Evolutionary conservation across 1,284 basidiomycete species (phyloP).

Genomic region (Lentinula novae-zelandiae): DNA sequence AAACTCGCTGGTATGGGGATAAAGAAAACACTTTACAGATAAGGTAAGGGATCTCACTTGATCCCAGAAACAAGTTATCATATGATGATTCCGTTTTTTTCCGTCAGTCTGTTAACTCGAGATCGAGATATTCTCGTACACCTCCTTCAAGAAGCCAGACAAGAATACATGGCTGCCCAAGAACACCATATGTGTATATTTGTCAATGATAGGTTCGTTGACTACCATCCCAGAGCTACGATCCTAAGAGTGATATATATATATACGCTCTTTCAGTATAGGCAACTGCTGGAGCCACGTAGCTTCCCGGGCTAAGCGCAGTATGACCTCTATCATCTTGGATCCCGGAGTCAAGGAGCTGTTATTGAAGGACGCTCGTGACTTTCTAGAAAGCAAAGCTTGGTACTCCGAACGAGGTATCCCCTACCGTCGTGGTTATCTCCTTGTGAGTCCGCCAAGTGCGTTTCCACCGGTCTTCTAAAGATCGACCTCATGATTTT

Average conservation of each 20-base stretch:
- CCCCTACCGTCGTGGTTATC: conserved; percentile 70
- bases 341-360: conserved; percentile 63
- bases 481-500: no score
- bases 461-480: not conserved
- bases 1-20: conserved; percentile 28
- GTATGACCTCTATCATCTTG: conserved; percentile 61
- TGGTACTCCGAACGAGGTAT: conserved; percentile 73
- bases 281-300: conserved; percentile 50
- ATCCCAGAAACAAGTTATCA: not conserved
- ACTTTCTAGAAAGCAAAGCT: conserved; percentile 59
- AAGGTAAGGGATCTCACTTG: conserved; percentile 27
- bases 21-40: conserved; percentile 34
- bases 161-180: conserved; percentile 45
- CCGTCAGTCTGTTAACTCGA: conserved; percentile 47
- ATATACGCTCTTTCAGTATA: conserved; percentile 13
- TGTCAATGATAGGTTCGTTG: conserved; percentile 40
- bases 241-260: no score
- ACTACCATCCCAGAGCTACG: no score
- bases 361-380: conserved; percentile 60
- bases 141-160: conserved; percentile 56
- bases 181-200: conserved; percentile 54
- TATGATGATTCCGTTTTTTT: not conserved
- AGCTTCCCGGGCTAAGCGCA: conserved; percentile 58
- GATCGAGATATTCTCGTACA: conserved; percentile 42
- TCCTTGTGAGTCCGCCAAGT: conserved; percentile 41